phyloP scores from a whole-genome alignment of 1,284 basidiomycete species.

The Rhodotorula sp. region DNA sequence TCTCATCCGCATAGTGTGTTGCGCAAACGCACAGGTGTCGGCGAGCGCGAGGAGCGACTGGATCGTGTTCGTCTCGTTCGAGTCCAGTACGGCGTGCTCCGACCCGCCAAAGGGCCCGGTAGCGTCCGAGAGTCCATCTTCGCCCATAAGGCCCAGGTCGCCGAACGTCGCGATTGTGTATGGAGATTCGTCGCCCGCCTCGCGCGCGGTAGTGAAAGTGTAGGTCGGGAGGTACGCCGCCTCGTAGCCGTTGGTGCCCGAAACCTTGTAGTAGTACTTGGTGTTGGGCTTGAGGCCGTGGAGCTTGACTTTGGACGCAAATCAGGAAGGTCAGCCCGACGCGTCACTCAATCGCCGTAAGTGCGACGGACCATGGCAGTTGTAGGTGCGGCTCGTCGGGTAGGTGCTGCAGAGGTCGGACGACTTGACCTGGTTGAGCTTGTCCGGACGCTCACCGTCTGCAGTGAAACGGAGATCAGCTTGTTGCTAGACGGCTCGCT shows the following conservation, averaged over 20 bases:
- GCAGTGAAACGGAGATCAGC: neutral
- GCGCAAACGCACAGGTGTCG: conserved; percentile 35
- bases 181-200: conserved; percentile 38
- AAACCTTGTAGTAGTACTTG: conserved; percentile 19
- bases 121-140: conserved; percentile 44
- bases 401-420: conserved; percentile 29
- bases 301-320: conserved; percentile 19
- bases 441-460: conserved; percentile 24
- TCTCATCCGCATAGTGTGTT: too few relatives aligned
- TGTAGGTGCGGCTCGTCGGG: conserved; percentile 37
- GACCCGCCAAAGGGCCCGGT: conserved; percentile 40
- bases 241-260: conserved; percentile 28
- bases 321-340: neutral
- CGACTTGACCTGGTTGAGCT: conserved; percentile 21
- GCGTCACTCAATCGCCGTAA: neutral
- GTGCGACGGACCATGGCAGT: conserved; percentile 24
- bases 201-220: conserved; percentile 39
- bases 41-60: conserved; percentile 43
- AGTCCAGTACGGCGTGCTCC: conserved; percentile 30
- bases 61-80: conserved; percentile 48
- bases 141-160: conserved; percentile 47
- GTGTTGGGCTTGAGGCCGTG: conserved; percentile 32
- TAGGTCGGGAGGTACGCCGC: conserved; percentile 31
- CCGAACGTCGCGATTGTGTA: conserved; percentile 24
- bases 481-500: neutral